These are phyloP conservation scores for Arachis monticola DNA, from an alignment of 331 rosid genomes.

Conservation along the genomic window DNA sequence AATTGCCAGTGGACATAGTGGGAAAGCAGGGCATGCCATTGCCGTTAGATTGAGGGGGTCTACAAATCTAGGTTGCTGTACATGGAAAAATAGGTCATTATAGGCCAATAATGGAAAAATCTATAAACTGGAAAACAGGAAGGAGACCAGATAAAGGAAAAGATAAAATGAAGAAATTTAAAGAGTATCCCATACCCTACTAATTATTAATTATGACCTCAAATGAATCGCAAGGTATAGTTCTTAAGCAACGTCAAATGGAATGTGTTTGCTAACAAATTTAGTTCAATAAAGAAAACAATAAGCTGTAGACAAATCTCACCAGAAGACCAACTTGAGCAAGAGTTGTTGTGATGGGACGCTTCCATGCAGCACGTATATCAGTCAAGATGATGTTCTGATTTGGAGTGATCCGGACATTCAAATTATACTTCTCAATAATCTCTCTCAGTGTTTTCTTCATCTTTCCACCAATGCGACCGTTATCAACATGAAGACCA, in stretches of 20 bases:
- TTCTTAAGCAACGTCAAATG: neutral
- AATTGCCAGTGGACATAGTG: constrained; percentile 95
- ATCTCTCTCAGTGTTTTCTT: constrained; percentile 87
- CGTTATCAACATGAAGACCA: constrained; percentile 93
- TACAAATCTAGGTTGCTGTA: constrained; percentile 82
- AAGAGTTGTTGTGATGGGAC: constrained; percentile 69
- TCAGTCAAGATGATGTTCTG: constrained; percentile 91
- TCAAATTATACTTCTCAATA: constrained; percentile 82
- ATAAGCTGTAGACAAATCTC: constrained; percentile 40
- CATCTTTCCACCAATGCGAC: constrained; percentile 90
- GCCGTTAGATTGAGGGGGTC: constrained; percentile 96
- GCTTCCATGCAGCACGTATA: constrained; percentile 84
- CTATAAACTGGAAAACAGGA: constrained; percentile 1
- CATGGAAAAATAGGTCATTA: constrained; percentile 39
- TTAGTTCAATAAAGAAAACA: constrained; percentile 12
- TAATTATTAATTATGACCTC: constrained; percentile 15
- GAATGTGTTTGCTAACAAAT: constrained; percentile 12
- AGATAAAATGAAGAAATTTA: neutral
- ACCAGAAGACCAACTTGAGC: constrained; percentile 98
- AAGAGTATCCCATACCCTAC: neutral
- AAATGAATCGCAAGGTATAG: constrained; percentile 20
- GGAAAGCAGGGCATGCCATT: constrained; percentile 99
- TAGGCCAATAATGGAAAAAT: neutral
- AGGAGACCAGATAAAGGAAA: neutral
- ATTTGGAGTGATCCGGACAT: constrained; percentile 86